Evolutionary conservation across 2,329 filamentous ascomycete genomes (phyloP).

Genomic region (Chrysoporthe austroafricana): DNA sequence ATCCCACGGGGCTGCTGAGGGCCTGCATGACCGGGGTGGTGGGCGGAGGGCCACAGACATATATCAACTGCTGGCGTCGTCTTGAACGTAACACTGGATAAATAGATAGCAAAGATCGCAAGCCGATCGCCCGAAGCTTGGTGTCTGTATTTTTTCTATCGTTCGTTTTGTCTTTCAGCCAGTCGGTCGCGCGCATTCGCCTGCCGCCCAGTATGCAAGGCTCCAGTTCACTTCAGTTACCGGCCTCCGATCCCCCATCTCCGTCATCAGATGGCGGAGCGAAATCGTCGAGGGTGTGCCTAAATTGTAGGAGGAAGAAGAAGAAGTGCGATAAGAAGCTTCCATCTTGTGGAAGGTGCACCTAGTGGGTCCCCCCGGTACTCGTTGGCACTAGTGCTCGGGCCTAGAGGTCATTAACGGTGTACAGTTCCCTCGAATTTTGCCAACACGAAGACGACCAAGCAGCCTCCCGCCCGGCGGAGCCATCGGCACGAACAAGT

Average conservation of each 20-base stretch:
- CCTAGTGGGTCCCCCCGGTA: constrained; percentile 32
- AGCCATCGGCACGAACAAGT: constrained; percentile 21
- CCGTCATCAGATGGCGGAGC: constrained; percentile 30
- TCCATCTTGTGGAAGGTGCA: constrained; percentile 36
- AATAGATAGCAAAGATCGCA: constrained; percentile 20
- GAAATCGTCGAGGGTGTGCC: constrained; percentile 35
- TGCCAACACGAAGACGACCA: constrained; percentile 36
- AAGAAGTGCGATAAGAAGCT: constrained; percentile 37
- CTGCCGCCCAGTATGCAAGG: constrained; percentile 25
- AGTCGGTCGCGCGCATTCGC: constrained; percentile 1
- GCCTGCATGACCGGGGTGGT: constrained; percentile 26
- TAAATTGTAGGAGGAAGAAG: constrained; percentile 37
- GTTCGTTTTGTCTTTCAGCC: not conserved
- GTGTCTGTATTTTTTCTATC: constrained; percentile 5
- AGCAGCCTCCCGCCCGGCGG: constrained; percentile 18
- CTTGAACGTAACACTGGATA: constrained; percentile 16
- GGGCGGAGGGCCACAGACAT: constrained; percentile 20
- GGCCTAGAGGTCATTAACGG: constrained; percentile 13
- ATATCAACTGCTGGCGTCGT: constrained; percentile 27
- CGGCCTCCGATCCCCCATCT: constrained; percentile 27
- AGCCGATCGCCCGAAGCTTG: constrained; percentile 13
- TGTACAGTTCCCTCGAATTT: constrained; percentile 33
- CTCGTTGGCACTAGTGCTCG: not conserved
- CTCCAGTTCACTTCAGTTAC: constrained; percentile 23
- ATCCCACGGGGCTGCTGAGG: constrained; percentile 25